Evolutionary conservation across 805 yeast genomes (phyloP), one percentile per base, ranked within the genome.

Genomic region (Candida patagonica): DNA sequence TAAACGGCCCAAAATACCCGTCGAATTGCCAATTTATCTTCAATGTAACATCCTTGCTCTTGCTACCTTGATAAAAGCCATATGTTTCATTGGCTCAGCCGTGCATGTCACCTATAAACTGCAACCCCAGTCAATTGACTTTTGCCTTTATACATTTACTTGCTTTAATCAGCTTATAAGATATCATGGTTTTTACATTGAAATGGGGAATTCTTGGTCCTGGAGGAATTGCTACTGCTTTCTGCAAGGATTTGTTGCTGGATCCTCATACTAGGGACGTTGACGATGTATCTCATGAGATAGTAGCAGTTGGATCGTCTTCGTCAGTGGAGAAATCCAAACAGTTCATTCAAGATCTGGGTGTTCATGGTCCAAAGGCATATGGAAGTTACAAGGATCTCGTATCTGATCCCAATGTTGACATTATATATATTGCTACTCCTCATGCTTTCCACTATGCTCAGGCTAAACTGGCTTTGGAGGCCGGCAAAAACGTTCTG

Each of bases 361-460:
- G 43, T 3, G 49, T 46, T 6, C 44, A 29, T 6, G 42, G 41
- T 19, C 41, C 35, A 23, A 41, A 41, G 25, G 42, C 44, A 7
- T 53, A 52, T 30, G 54, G 48, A 6, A 42, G 43, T n/a, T 74
- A 74, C 48, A 64, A 64, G 13, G 71, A 69, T 1, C 61, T 73
- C 30, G 71, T 63, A 43, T 42, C 44, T n/a, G 65, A 70, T 45
- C 51, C 60, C 2, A 57, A 65, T 2, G 63, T 73, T 29, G 71
- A 74, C 40, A 59, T 67, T n/a, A 62, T 74, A 29, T 74, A 74
- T 48, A 59, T 74, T 27, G 79, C 76, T 2, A 62, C 75, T 7
- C 79, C 79, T 2, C 78, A 74, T 57, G 57, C 65, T 12, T 59
- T 64, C 49, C 80, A 74, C 53, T 62, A 66, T 38, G 70, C 67